Conservation (phyloP, 2,329 filamentous ascomycete genomes). For the Lecanicillium sp. region DNA sequence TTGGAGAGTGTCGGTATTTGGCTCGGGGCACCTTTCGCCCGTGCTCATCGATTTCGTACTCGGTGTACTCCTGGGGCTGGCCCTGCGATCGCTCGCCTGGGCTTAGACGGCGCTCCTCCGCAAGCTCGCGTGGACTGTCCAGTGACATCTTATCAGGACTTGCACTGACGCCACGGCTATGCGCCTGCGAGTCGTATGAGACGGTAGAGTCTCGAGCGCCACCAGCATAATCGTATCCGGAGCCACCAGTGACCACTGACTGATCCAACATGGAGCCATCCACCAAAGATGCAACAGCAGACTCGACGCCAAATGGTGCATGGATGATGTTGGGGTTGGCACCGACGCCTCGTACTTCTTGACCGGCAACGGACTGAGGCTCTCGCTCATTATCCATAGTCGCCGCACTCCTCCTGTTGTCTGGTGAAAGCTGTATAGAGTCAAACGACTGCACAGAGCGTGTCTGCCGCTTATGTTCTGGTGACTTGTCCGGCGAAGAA, state of each 20-base stretch:
- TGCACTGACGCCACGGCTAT: slow-evolving; percentile 26
- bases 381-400: slow-evolving; percentile 19
- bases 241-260: slow-evolving; percentile 59
- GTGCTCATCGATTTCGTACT: slow-evolving; percentile 51
- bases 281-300: slow-evolving; percentile 77
- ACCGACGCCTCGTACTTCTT: slow-evolving; percentile 61
- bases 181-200: slow-evolving; percentile 21
- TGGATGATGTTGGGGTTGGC: slow-evolving; percentile 72
- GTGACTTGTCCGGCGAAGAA: slow-evolving; percentile 54
- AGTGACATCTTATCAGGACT: slow-evolving; percentile 35
- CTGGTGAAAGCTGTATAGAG: slow-evolving; percentile 14
- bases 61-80: slow-evolving; percentile 38
- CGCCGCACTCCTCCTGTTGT: not conserved
- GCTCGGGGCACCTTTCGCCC: slow-evolving; percentile 44
- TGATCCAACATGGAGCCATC: slow-evolving; percentile 63
- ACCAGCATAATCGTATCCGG: slow-evolving; percentile 37
- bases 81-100: slow-evolving; percentile 28
- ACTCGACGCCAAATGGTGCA: slow-evolving; percentile 67
- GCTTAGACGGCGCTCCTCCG: slow-evolving; percentile 31
- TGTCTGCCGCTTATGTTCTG: slow-evolving; percentile 22
- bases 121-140: slow-evolving; percentile 27
- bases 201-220: slow-evolving; percentile 27
- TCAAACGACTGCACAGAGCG: slow-evolving; percentile 25
- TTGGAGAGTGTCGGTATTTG: slow-evolving; percentile 41
- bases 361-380: slow-evolving; percentile 53